A percentile compares a stretch with the other conserved stretches of the same genome.
Conservation (phyloP, 106 monocot species). For the Phalaenopsis equestris region DNA sequence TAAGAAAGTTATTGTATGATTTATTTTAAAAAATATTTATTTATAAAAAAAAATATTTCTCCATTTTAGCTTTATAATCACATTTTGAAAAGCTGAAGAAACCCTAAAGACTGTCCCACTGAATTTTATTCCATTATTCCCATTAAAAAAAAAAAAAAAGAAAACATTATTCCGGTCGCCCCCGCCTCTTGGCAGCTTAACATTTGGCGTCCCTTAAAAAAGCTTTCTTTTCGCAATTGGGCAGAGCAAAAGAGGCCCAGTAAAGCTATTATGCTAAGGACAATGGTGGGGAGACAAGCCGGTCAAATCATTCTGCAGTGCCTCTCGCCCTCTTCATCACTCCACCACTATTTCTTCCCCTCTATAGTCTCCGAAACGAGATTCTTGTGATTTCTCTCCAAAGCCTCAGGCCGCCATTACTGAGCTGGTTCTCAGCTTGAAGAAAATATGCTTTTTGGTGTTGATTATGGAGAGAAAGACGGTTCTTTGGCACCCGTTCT, state of each 20-base stretch:
- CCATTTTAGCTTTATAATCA: too few relatives aligned
- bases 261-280: slow-evolving; percentile 6
- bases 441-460: not conserved
- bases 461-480: not conserved
- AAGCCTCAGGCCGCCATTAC: not conserved
- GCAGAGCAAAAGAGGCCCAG: not conserved
- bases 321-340: not conserved
- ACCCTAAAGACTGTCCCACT: not conserved
- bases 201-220: slow-evolving; percentile 5
- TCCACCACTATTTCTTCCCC: not conserved
- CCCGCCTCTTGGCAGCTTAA: not conserved
- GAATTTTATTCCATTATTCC: not conserved
- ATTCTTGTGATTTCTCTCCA: slow-evolving; percentile 6
- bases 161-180: not conserved
- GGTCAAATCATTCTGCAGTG: slow-evolving; percentile 1
- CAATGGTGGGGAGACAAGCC: not conserved
- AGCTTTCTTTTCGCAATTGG: not conserved
- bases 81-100: too few relatives aligned
- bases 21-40: too few relatives aligned
- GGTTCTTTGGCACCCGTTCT: not conserved
- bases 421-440: not conserved
- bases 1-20: too few relatives aligned
- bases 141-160: not conserved
- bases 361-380: not conserved
- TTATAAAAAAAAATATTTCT: too few relatives aligned